phyloP scores from a whole-genome alignment of 1,284 basidiomycete genomes.

The Mycena sp. region DNA sequence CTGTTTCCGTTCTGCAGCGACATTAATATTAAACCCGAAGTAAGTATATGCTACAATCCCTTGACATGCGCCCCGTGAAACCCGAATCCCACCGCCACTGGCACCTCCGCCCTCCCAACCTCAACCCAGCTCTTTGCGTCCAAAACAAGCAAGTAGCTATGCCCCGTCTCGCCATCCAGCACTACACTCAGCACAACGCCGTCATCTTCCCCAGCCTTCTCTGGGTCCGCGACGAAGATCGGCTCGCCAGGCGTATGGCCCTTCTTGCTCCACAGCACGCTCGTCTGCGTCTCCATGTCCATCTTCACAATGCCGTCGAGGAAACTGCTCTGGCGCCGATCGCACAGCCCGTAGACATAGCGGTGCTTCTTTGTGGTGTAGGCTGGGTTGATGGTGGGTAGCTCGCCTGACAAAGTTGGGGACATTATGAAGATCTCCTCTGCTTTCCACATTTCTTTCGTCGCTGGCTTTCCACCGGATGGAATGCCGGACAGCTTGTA shows the following conservation, averaged over 20 bases:
- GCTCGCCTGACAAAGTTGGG: background rate
- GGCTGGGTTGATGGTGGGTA: constrained; percentile 6
- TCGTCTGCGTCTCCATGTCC: constrained; percentile 1
- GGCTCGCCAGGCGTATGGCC: constrained; percentile 6
- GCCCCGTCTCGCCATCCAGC: background rate
- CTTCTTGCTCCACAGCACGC: background rate
- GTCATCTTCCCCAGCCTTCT: background rate
- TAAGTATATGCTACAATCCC: no score
- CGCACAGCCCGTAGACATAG: constrained; percentile 3
- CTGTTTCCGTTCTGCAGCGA: no score
- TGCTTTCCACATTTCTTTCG: background rate
- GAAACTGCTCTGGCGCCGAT: constrained; percentile 2
- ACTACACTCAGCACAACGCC: constrained; percentile 8
- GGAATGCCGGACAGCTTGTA: constrained; percentile 4
- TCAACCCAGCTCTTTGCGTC: constrained; percentile 6
- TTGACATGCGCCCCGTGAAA: constrained; percentile 5
- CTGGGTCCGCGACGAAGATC: constrained; percentile 3
- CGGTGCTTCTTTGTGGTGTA: constrained; percentile 7
- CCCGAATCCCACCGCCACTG: constrained; percentile 6
- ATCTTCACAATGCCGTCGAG: constrained; percentile 2
- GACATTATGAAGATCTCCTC: constrained; percentile 1
- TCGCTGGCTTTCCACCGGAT: background rate
- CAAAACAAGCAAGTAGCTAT: constrained; percentile 5
- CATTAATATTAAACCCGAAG: no score
- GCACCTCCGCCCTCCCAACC: constrained; percentile 5